phyloP scores from a whole-genome alignment of 2,329 filamentous ascomycete genomes.

The Aspergillus nomiae region DNA sequence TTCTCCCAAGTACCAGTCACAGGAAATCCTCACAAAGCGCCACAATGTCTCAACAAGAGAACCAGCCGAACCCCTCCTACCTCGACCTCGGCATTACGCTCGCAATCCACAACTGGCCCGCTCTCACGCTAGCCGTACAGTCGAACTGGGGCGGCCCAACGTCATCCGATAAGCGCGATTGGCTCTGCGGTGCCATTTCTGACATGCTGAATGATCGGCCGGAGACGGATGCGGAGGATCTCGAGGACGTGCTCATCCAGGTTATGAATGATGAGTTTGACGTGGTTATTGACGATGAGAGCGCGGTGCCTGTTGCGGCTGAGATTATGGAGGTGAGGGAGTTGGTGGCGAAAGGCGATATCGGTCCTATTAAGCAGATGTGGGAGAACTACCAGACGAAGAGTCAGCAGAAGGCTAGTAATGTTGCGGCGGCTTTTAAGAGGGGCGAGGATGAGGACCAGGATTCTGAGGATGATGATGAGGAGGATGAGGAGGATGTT shows the following conservation, averaged over 20 bases:
- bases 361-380: conserved; percentile 65
- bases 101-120: conserved; percentile 82
- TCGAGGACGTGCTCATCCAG: conserved; percentile 83
- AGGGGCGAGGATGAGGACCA: conserved; percentile 55
- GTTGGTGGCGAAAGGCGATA: conserved; percentile 66
- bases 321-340: conserved; percentile 69
- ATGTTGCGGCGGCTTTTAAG: conserved; percentile 36
- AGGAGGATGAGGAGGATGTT: conserved; percentile 59
- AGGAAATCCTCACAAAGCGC: neutral
- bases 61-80: conserved; percentile 52
- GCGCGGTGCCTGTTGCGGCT: conserved; percentile 70
- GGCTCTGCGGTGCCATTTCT: conserved; percentile 86
- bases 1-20: neutral
- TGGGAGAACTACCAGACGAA: conserved; percentile 49
- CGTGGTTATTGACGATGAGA: conserved; percentile 87
- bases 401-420: conserved; percentile 33
- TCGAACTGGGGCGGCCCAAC: conserved; percentile 87
- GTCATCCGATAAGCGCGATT: conserved; percentile 86
- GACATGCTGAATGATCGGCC: conserved; percentile 69
- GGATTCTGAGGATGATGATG: conserved; percentile 58
- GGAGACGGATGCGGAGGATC: conserved; percentile 71
- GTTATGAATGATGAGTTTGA: conserved; percentile 97
- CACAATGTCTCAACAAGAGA: conserved; percentile 11
- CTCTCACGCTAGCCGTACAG: conserved; percentile 81
- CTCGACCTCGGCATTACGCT: conserved; percentile 89